These are phyloP conservation scores for Neonectria magnoliae DNA, from an alignment of 2,329 filamentous ascomycete species.

Conservation along the genomic window DNA sequence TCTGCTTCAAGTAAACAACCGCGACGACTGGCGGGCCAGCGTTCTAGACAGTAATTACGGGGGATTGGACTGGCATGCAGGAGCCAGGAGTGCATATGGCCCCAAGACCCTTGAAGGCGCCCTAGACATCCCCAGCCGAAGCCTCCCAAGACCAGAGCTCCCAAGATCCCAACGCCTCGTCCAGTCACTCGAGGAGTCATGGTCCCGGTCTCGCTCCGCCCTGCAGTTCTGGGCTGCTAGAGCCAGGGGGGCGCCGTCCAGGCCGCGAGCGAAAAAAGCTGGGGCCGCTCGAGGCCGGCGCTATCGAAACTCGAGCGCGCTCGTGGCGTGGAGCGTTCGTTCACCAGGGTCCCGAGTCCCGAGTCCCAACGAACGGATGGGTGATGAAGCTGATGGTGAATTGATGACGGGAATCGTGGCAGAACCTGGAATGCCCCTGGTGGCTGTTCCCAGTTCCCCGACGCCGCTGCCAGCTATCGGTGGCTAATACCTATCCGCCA, in stretches of 20 bases:
- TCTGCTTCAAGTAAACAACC: constrained; percentile 4
- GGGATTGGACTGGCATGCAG: constrained; percentile 37
- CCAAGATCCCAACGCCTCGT: constrained; percentile 2
- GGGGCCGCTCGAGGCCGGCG: constrained; percentile 23
- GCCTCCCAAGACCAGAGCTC: neutral
- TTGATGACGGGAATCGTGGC: constrained; percentile 6
- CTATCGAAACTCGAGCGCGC: constrained; percentile 15
- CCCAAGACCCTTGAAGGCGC: constrained; percentile 7
- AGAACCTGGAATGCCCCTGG: neutral
- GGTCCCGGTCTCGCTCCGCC: constrained; percentile 2
- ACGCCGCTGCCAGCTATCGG: neutral
- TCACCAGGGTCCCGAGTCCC: constrained; percentile 7
- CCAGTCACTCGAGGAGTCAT: neutral
- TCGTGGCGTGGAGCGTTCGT: neutral
- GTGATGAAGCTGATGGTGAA: constrained; percentile 5
- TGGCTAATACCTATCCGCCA: neutral
- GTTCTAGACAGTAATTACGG: constrained; percentile 1
- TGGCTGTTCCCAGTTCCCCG: neutral
- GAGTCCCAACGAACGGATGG: constrained; percentile 17
- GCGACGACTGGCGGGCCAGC: neutral
- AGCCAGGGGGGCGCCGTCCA: constrained; percentile 14
- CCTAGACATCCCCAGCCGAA: constrained; percentile 1
- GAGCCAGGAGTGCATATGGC: constrained; percentile 41
- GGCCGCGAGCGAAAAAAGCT: constrained; percentile 22
- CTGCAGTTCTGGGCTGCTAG: constrained; percentile 15